Evolutionary conservation across 2,329 filamentous ascomycete genomes (phyloP), one percentile per base, ranked within the genome.

Genomic region (Daldinia eschscholtzii): DNA sequence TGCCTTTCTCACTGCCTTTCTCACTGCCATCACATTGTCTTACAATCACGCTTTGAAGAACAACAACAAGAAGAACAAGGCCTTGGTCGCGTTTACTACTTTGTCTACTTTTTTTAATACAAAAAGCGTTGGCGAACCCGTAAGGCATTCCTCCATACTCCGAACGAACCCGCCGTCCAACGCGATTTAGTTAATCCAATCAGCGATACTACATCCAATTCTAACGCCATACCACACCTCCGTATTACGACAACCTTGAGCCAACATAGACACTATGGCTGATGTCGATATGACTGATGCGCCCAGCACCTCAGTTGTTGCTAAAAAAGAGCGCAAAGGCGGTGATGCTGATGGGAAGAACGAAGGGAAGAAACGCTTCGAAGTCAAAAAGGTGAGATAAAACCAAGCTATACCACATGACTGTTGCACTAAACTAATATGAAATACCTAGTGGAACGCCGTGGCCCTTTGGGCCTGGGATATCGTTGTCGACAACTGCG

Each of bases 391-490:
- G 92, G 96, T 97, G 81, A 70, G 80, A 12, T 28, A 52, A 55
- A 61, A 44, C 37, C 9, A 28, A 20, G 35, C 18, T n/a, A 30
- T 13, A 9, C 6, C 33, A 59, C n/a, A 5, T 13, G 23, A 3
- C 7, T 12, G 3, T 35, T 10, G 39, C 15, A 23, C 33, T 30
- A n/a, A 57, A 44, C 72, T 76, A 61, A 75, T 61, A 57, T 58
- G 6, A 6, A 41, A 56, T 12, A 37, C 2, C 48, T 77, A 98
- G 95, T 99, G 96, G 96, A 98, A 98, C 77, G 96, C 96, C 0
- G 96, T 99, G 58, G 94, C 96, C 44, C 87, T 99, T 1, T 99
- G 96, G 96, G 96, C 96, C 0, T 99, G 96, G 96, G 96, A 99
- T 80, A 99, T 99, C 67, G 94, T 98, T 35, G 96, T 99, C 69